A percentile compares a stretch with the other conserved stretches of the same genome.
These are phyloP conservation scores for Secale cereale DNA, from an alignment of 176 grass and related monocot genomes.

Conservation along the genomic window DNA sequence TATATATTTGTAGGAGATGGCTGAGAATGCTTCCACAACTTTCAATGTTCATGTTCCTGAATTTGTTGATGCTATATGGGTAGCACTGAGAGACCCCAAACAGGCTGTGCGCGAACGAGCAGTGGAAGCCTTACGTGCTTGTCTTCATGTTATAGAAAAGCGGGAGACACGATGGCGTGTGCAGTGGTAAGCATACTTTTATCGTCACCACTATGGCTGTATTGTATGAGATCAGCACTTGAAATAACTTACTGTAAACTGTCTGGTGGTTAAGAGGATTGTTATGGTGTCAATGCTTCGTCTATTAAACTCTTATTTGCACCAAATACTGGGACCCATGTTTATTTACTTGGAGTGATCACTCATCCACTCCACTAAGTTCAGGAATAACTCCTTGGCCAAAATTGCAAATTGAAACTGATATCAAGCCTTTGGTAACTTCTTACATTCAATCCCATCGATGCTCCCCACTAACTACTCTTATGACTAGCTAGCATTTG, in stretches of 20 bases:
- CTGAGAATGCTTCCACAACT: conserved; percentile 95
- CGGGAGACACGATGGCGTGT: conserved; percentile 99
- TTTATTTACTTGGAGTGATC: conserved; percentile 7
- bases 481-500: background rate
- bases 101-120: conserved; percentile 81
- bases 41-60: conserved; percentile 99
- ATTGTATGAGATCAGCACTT: background rate
- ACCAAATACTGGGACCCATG: background rate
- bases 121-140: conserved; percentile 92
- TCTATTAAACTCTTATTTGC: background rate
- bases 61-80: conserved; percentile 99
- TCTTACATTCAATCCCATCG: conserved; percentile 8
- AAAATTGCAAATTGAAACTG: background rate
- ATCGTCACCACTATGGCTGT: background rate
- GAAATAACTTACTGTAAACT: background rate
- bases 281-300: background rate
- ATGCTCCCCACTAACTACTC: background rate
- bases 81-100: conserved; percentile 80
- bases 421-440: background rate
- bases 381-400: background rate
- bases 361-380: background rate
- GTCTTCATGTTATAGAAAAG: conserved; percentile 95
- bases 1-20: conserved; percentile 71
- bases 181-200: conserved; percentile 70
- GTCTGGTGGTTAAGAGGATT: background rate